A percentile compares a stretch with the other conserved stretches of the same genome.
Evolutionary conservation across 257 asterid genomes (phyloP).

Genomic region (Echites panduratus): DNA sequence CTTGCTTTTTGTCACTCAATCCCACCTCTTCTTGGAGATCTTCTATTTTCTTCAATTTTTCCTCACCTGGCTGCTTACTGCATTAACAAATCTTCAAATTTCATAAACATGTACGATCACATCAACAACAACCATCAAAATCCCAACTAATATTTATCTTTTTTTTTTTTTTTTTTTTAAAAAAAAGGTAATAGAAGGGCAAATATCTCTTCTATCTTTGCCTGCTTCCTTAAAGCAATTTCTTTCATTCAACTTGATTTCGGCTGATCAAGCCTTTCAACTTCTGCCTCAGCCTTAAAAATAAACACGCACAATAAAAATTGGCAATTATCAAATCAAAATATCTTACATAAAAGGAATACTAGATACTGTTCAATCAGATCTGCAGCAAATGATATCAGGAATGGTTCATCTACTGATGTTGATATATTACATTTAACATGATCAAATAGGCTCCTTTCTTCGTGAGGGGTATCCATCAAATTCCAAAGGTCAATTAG

Average conservation of each 20-base stretch:
- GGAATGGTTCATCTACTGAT: conserved; percentile 72
- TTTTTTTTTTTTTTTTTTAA: too few species aligned
- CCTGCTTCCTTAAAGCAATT: conserved; percentile 87
- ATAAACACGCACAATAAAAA: conserved; percentile 15
- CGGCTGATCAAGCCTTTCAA: conserved; percentile 88
- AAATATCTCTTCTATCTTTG: conserved; percentile 84
- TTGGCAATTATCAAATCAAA: background rate
- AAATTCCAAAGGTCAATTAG: conserved; percentile 94
- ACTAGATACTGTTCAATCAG: conserved; percentile 63
- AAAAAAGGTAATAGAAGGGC: too few species aligned
- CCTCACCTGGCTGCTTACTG: conserved; percentile 63
- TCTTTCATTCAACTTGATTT: conserved; percentile 97
- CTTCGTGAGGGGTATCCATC: conserved; percentile 91
- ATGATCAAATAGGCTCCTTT: conserved; percentile 58
- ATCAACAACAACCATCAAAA: conserved; percentile 1
- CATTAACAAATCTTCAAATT: conserved; percentile 88
- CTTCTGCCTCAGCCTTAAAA: conserved; percentile 88
- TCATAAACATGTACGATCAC: conserved; percentile 40
- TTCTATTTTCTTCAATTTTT: conserved; percentile 34
- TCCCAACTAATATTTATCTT: too few species aligned
- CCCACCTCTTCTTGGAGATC: conserved; percentile 57
- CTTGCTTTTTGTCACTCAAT: background rate
- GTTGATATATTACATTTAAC: conserved; percentile 84
- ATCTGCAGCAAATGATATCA: conserved; percentile 84
- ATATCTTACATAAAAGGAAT: background rate